phyloP scores from a whole-genome alignment of 352 stramenopile genomes.

The Phytophthora vignae region DNA sequence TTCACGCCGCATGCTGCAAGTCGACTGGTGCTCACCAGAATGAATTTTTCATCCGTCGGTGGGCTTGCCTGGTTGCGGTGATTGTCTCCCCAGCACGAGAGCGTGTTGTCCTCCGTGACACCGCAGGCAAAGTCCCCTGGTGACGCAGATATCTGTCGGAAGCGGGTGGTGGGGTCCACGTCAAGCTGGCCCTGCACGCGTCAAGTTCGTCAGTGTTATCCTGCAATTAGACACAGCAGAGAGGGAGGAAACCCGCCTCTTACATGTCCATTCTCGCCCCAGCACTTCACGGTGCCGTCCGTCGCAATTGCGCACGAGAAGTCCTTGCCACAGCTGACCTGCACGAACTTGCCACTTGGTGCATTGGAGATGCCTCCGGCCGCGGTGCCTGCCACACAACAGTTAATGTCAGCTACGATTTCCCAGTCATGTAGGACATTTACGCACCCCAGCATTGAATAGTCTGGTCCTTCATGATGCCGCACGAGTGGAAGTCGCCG shows the following conservation, averaged over 20 bases:
- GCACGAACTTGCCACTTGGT: constrained; percentile 67
- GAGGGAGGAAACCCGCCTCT: background rate
- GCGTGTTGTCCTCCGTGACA: constrained; percentile 57
- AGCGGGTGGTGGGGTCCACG: constrained; percentile 44
- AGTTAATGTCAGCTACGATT: background rate
- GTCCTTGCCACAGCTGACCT: constrained; percentile 81
- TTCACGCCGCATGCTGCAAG: constrained; percentile 72
- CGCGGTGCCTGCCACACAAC: constrained; percentile 35
- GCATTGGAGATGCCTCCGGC: constrained; percentile 43
- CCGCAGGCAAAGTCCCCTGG: constrained; percentile 73
- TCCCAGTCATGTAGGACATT: background rate
- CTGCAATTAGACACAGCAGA: background rate
- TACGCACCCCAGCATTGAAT: constrained; percentile 76
- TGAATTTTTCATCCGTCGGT: constrained; percentile 57
- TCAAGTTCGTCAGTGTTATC: constrained; percentile 8
- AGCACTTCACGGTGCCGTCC: constrained; percentile 64
- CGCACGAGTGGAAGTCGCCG: constrained; percentile 83
- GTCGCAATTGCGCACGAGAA: constrained; percentile 66
- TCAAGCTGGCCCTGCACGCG: constrained; percentile 56
- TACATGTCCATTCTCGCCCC: constrained; percentile 74
- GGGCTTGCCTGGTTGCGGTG: constrained; percentile 63
- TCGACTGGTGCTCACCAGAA: constrained; percentile 73
- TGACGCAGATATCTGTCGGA: constrained; percentile 72
- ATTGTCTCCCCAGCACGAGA: constrained; percentile 84
- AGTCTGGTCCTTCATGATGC: constrained; percentile 81